Evolutionary conservation across 495 filamentous ascomycete genomes (phyloP), one percentile per base, ranked within the genome.

Genomic region (Penicillium herquei): DNA sequence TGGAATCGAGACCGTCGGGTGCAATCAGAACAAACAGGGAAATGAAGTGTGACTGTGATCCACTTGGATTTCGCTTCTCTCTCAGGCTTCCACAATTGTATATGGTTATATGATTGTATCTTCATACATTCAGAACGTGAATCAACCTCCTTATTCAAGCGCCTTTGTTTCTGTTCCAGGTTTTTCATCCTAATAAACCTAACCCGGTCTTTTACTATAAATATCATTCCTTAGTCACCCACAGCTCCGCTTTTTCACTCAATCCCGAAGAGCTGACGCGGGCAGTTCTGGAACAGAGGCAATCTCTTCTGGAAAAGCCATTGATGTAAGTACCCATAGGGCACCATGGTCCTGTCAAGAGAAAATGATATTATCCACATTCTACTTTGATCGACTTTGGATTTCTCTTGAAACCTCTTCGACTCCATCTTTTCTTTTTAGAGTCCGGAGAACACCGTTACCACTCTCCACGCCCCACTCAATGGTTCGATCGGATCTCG

Each of bases 1-100:
- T 57, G 51, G 59, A 51, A 54, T 62, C 59, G 59, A 57, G 59
- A 57, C 59, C 55, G 50, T 26, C 21, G 21, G 21, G 21, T 26
- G 21, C 21, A 26, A 26, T 26, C 39, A 41, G 49, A 53, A 54
- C 53, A 54, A 59, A 42, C 49, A 17, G 57, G 57, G 48, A 59
- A 59, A 57, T 57, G 52, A 54, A 21, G 35, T 39, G 51, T 44
- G 46, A 45, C 31, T 33, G 6, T 21, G 21, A 26, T 44, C 41
- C 41, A 44, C 41, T 17, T 42, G 17, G 21, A 21, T 44, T 48
- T 46, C 13, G 18, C 13, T 31, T 32, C 26, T 31, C 12, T n/a
- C 12, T 13, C 31, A 9, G 10, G 13, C 21, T n/a, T 46, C 43
- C 17, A 46, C 17, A 17, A 17, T 17, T 42, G 17, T 17, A 1